A percentile compares a stretch with the other conserved stretches of the same genome.
These are phyloP conservation scores for Hanseniaspora vineae DNA, from an alignment of 805 yeast genomes.

Conservation along the genomic window DNA sequence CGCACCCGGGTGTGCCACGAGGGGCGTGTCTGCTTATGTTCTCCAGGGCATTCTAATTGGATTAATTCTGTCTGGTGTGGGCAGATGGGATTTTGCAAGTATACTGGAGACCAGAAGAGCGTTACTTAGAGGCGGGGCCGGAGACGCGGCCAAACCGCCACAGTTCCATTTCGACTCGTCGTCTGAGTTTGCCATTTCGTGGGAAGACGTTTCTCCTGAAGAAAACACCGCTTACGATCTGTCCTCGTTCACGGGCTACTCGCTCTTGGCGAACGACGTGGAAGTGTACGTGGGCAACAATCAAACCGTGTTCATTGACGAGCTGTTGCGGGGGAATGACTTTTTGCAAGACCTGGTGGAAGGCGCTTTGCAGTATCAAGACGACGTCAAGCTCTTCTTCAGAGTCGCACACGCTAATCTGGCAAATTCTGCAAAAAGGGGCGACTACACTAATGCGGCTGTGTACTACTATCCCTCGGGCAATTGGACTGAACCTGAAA, in stretches of 20 bases:
- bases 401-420: conserved; percentile 42
- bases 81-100: conserved; percentile 90
- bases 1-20: conserved; percentile 73
- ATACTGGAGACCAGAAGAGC: conserved; percentile 65
- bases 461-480: conserved; percentile 48
- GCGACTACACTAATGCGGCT: conserved; percentile 62
- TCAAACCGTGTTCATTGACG: conserved; percentile 30
- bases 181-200: conserved; percentile 11
- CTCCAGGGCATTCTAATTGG: conserved; percentile 84
- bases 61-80: conserved; percentile 66
- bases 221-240: conserved; percentile 20
- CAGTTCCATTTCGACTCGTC: conserved; percentile 17
- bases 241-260: conserved; percentile 29
- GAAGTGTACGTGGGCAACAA: conserved; percentile 55
- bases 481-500: conserved; percentile 34
- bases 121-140: conserved; percentile 63
- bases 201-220: conserved; percentile 11
- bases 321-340: conserved; percentile 22
- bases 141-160: conserved; percentile 39
- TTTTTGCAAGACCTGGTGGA: conserved; percentile 20
- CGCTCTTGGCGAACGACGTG: conserved; percentile 65
- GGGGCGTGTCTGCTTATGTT: conserved; percentile 54
- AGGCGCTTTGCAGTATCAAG: conserved; percentile 19
- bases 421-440: conserved; percentile 26
- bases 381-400: conserved; percentile 31